Conservation (phyloP, 2,329 filamentous ascomycete species). For the Byssochlamys sp. region DNA sequence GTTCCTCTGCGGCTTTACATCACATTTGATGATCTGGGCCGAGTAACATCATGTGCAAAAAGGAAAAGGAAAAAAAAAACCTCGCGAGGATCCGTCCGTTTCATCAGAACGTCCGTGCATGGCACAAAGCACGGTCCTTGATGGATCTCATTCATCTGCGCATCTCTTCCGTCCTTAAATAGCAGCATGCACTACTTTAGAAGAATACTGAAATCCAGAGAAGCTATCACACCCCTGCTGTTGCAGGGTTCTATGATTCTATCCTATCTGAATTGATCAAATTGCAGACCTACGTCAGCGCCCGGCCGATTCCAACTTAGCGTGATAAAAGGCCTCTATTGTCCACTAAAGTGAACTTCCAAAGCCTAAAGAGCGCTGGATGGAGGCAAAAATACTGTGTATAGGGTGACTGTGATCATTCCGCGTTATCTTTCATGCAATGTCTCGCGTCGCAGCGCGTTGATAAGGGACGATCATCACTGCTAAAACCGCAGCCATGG, state of each 20-base stretch:
- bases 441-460: neutral
- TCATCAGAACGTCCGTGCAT: neutral
- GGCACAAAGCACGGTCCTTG: neutral
- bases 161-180: neutral
- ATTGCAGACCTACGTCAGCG: neutral
- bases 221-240: neutral
- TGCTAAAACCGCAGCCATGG: slow-evolving; percentile 12
- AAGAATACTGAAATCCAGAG: neutral
- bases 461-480: neutral
- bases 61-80: neutral
- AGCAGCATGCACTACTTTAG: neutral
- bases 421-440: neutral
- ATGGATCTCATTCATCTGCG: neutral
- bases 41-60: neutral
- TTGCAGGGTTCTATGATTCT: neutral
- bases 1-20: neutral
- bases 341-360: neutral
- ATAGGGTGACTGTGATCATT: neutral
- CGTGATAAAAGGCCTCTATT: neutral
- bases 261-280: neutral
- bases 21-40: neutral
- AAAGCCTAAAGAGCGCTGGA: neutral
- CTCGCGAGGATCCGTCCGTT: neutral
- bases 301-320: neutral
- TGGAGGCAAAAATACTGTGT: neutral